These are phyloP conservation scores for Boletus smithii DNA, from an alignment of 1,284 basidiomycete genomes.

Conservation along the genomic window DNA sequence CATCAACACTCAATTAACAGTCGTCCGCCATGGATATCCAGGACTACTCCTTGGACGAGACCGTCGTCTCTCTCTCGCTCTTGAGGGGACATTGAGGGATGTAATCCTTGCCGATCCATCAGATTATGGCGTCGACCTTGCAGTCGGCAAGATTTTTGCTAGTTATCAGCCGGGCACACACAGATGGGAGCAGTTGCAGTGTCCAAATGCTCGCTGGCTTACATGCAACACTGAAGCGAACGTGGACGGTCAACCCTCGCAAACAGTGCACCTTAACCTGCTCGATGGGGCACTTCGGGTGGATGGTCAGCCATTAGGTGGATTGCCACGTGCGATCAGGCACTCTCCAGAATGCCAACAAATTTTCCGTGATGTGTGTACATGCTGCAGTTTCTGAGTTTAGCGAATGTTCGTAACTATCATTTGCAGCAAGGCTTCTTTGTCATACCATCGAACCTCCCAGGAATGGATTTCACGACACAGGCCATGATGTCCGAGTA, in stretches of 20 bases:
- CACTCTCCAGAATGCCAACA: slow-evolving; percentile 26
- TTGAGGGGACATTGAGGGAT: not conserved
- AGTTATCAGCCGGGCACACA: not conserved
- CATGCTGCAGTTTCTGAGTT: not conserved
- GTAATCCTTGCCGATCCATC: not conserved
- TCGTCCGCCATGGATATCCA: not conserved
- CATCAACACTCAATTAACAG: not conserved
- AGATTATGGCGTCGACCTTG: not conserved
- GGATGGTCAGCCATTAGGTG: slow-evolving; percentile 37
- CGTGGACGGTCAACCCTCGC: not conserved
- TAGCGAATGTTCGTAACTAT: not conserved
- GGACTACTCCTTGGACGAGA: not conserved
- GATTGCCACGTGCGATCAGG: slow-evolving; percentile 35
- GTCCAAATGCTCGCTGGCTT: slow-evolving; percentile 12
- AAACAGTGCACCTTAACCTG: slow-evolving; percentile 3
- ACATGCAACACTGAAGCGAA: not conserved
- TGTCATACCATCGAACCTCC: slow-evolving; percentile 34
- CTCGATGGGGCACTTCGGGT: not conserved
- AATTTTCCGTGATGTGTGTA: slow-evolving; percentile 25
- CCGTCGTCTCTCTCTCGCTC: not conserved
- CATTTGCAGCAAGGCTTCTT: slow-evolving; percentile 32
- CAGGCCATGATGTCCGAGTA: slow-evolving; percentile 8
- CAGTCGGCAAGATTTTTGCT: not conserved
- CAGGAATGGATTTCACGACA: slow-evolving; percentile 37
- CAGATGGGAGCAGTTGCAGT: not conserved